Base-by-base conservation (phyloP, 495 filamentous ascomycete species). In the Penicillium angulare region DNA sequence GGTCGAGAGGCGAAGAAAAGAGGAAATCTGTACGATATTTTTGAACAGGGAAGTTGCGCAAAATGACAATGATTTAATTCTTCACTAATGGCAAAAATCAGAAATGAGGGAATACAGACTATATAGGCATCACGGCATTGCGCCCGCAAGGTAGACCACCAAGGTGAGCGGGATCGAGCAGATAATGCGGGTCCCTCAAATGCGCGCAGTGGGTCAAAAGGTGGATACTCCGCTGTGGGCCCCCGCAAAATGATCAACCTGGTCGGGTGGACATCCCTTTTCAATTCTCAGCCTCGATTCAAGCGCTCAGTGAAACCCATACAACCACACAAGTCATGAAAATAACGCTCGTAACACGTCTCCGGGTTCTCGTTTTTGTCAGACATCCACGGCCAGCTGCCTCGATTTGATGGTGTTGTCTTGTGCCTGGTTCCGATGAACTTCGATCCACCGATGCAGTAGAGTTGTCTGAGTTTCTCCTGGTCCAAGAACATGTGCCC, bases 111-210 rank as follows among this genome's bases (percentile, higher is more conserved):
- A 15, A 23, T 29, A 43, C 23, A 15, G 27, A 24, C 3, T 47
- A 23, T 47, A 47, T 47, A 47, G 16, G 12, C 33, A 22, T 17
- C 36, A 22, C 36, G n/a, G n/a, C 17, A 7, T 43, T 22, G 20
- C 47, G 35, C 53, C 43, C 42, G 9, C 54, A 57, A 57, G 54
- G 54, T 57, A 13, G 23, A 40, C 49, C 33, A 47, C 43, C 50
- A 52, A 52, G 42, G 50, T 53, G 50, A 53, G 60, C 22, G 60
- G 41, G 49, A 63, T 56, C 53, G 60, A 65, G 63, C 63, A 63
- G 21, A 58, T 62, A 47, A 44, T 47, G 47, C 32, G 38, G 49
- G 56, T 47, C 34, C 17, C 53, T 56, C 53, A 56, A 56, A 57
- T 57, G 41, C 43, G 49, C 55, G 32, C 49, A 52, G 50, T 49